phyloP scores from a whole-genome alignment of 345 rosid species.

The Raphanus sativus region DNA sequence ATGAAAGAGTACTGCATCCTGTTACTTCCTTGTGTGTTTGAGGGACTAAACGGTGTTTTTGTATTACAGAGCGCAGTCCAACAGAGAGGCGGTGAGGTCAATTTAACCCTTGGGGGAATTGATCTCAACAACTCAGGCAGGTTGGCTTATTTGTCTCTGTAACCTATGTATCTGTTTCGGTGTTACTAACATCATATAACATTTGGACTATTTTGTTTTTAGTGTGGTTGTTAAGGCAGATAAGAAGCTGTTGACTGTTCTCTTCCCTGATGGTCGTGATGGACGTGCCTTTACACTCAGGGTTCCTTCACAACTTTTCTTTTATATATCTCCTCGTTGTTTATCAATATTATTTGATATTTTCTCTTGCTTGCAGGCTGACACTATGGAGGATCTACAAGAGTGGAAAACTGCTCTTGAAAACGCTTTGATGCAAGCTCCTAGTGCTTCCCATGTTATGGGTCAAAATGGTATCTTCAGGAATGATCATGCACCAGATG shows the following conservation, averaged over 20 bases:
- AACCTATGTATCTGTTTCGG: conserved; percentile 1
- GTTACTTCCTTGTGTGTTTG: neutral
- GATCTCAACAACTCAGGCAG: conserved; percentile 99
- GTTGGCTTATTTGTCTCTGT: conserved; percentile 64
- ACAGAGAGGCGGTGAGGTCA: conserved; percentile 72
- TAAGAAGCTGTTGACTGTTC: conserved; percentile 91
- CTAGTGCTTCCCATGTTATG: conserved; percentile 63
- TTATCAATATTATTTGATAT: neutral
- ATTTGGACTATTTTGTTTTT: conserved; percentile 31
- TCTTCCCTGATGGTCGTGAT: conserved; percentile 93
- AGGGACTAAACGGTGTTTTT: neutral
- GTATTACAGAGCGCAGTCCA: conserved; percentile 59
- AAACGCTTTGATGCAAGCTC: conserved; percentile 88
- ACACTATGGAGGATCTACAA: conserved; percentile 76
- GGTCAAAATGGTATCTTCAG: conserved; percentile 79
- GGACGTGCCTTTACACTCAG: conserved; percentile 95
- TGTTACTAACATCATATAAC: conserved; percentile 36
- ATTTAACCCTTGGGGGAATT: conserved; percentile 83
- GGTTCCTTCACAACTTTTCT: conserved; percentile 45
- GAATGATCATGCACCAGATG: conserved; percentile 58
- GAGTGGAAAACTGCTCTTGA: conserved; percentile 95
- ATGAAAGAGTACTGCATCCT: neutral
- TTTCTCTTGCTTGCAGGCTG: conserved; percentile 60
- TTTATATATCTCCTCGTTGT: neutral
- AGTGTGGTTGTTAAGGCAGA: conserved; percentile 97